Base-by-base conservation (phyloP, 2,329 filamentous ascomycete genomes). In the Fusarium succisae region DNA sequence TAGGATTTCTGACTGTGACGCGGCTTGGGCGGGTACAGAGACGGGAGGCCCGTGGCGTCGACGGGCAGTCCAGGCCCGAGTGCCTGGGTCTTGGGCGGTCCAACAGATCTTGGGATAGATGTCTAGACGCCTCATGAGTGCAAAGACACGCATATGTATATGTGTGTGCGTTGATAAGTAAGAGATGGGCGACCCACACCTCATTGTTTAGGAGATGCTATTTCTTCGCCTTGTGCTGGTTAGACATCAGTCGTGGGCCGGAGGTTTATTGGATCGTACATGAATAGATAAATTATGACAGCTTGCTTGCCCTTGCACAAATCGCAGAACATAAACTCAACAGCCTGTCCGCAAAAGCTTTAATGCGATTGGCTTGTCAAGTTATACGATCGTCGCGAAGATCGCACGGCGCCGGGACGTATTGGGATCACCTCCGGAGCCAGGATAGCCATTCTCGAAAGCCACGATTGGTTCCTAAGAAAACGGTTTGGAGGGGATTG, bases 291-390 rank as follows among this genome's bases (percentile, higher is more conserved):
- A 38, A 53, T 57, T 54, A n/a, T 55, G 55, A 69, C 60, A 63
- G 54, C 66, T 58, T 45, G 44, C n/a, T 48, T 8, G 43, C 51
- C 58, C 51, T 55, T 32, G 59, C 66, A 61, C 66, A 69, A 59
- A 68, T 60, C 15, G 44, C 41, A 50, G 55, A 53, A 57, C 63
- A 63, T 53, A 39, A 55, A 55, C 39, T 43, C 20, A 26, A 56
- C 53, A 66, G 75, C 74, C 73, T 73, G 78, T 78, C 75, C 80
- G 72, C 72, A 38, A 45, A 75, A 56, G 13, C 66, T 24, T 43
- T 72, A 76, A 80, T 82, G 80, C 80, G 81, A 82, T 81, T 82
- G 80, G 81, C 76, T 77, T 71, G 58, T 76, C 77, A 79, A 66
- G 70, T 74, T 74, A 73, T 59, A 75, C 78, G 73, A 81, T 77